Conservation (phyloP, 2,329 filamentous ascomycete genomes). For the Blastomyces silverae region DNA sequence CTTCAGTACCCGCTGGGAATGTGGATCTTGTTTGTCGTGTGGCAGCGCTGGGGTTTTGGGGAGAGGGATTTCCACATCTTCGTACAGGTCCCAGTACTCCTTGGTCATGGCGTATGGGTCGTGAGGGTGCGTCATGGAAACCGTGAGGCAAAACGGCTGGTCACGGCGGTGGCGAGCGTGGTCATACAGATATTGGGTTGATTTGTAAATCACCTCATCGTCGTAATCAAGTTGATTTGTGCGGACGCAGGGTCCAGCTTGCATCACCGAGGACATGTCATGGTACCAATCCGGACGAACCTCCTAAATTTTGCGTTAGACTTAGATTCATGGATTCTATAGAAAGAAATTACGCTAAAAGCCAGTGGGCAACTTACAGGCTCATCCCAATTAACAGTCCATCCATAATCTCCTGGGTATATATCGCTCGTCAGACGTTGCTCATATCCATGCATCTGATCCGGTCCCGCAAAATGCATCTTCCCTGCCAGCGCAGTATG, state of each 20-base stretch:
- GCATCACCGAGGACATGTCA: conserved; percentile 87
- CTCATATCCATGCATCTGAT: conserved; percentile 92
- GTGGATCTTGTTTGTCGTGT: conserved; percentile 74
- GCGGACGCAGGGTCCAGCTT: conserved; percentile 79
- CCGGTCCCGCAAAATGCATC: conserved; percentile 83
- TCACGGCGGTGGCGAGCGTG: conserved; percentile 73
- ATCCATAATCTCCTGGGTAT: conserved; percentile 89
- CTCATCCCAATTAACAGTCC: conserved; percentile 93
- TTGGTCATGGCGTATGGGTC: conserved; percentile 92
- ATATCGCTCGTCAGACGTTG: conserved; percentile 89
- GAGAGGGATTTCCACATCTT: conserved; percentile 77
- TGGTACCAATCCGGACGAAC: conserved; percentile 86
- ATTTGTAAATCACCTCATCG: conserved; percentile 90
- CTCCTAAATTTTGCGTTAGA: conserved; percentile 26
- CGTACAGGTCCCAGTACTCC: conserved; percentile 89
- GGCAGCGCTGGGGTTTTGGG: conserved; percentile 66
- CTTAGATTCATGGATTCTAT: not conserved
- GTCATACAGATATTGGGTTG: conserved; percentile 83
- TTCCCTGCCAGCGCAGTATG: conserved; percentile 88
- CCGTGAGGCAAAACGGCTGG: conserved; percentile 79
- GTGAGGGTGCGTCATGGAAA: conserved; percentile 89
- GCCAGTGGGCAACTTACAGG: conserved; percentile 46
- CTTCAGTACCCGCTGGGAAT: conserved; percentile 79
- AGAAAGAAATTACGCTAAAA: not conserved
- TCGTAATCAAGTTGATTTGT: conserved; percentile 96